phyloP scores from a whole-genome alignment of 2,329 filamentous ascomycete species.

The Ceratocystis papillata region DNA sequence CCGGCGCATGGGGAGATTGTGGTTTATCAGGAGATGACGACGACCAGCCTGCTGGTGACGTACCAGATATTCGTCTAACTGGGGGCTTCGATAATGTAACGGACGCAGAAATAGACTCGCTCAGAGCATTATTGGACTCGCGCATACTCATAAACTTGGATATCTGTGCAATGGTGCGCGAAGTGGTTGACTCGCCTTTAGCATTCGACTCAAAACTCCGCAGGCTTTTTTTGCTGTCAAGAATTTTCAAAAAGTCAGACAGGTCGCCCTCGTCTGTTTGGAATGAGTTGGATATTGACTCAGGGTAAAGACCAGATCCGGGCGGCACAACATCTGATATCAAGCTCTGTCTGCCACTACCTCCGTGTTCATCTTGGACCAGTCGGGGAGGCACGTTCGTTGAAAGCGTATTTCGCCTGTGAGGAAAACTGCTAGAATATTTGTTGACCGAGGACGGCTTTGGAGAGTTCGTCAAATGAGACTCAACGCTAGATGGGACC shows the following conservation, averaged over 20 bases:
- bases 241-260: conserved; percentile 77
- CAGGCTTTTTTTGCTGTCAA: conserved; percentile 81
- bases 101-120: conserved; percentile 88
- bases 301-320: conserved; percentile 68
- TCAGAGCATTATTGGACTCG: conserved; percentile 78
- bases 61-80: conserved; percentile 13
- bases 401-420: conserved; percentile 67
- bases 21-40: conserved; percentile 77
- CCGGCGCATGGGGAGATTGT: conserved; percentile 81
- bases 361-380: conserved; percentile 56
- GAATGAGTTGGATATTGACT: conserved; percentile 55
- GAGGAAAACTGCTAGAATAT: conserved; percentile 90
- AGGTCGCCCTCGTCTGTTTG: conserved; percentile 83
- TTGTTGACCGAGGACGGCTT: conserved; percentile 66
- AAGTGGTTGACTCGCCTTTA: conserved; percentile 58
- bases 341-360: conserved; percentile 69
- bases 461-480: conserved; percentile 63
- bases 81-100: conserved; percentile 74
- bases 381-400: conserved; percentile 56
- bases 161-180: conserved; percentile 66
- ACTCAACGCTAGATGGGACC: conserved; percentile 39
- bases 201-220: conserved; percentile 58
- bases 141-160: conserved; percentile 80
- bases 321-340: conserved; percentile 60
- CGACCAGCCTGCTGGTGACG: conserved; percentile 65